phyloP scores from a whole-genome alignment of 1,284 basidiomycete species.

The Papiliotrema flavescens region DNA sequence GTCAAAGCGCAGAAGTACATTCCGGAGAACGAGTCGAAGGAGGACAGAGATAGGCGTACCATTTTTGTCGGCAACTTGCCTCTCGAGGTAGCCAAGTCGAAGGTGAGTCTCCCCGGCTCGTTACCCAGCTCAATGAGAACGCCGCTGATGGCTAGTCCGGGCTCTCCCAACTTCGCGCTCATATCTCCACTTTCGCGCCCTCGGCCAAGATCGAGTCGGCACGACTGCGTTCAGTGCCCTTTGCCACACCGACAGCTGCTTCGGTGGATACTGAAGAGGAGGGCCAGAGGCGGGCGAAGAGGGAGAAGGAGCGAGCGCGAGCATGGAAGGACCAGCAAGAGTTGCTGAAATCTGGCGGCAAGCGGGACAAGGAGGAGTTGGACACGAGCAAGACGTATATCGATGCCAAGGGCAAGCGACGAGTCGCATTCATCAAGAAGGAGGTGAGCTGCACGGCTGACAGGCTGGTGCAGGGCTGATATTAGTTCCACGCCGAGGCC shows the following conservation, averaged over 20 bases:
- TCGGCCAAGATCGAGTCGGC: slow-evolving; percentile 76
- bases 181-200: slow-evolving; percentile 66
- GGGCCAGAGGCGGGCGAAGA: slow-evolving; percentile 38
- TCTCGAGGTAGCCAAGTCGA: slow-evolving; percentile 68
- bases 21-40: slow-evolving; percentile 64
- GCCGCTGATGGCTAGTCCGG: slow-evolving; percentile 48
- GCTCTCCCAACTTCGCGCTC: slow-evolving; percentile 64
- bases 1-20: slow-evolving; percentile 45
- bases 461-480: not conserved
- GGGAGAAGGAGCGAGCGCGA: slow-evolving; percentile 53
- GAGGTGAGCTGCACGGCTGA: slow-evolving; percentile 52
- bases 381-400: slow-evolving; percentile 56
- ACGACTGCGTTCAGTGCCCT: slow-evolving; percentile 87
- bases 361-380: slow-evolving; percentile 42
- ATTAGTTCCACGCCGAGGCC: slow-evolving; percentile 62
- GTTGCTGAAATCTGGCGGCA: slow-evolving; percentile 44
- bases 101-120: slow-evolving; percentile 52
- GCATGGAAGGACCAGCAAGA: slow-evolving; percentile 59
- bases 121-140: slow-evolving; percentile 1
- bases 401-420: slow-evolving; percentile 82
- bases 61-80: slow-evolving; percentile 92
- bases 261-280: slow-evolving; percentile 37
- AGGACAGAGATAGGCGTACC: slow-evolving; percentile 72
- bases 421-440: slow-evolving; percentile 88
- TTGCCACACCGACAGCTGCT: slow-evolving; percentile 64